Evolutionary conservation across 176 grass and related monocot species (phyloP), one percentile per base, ranked within the genome.

Genomic region (Cenchrus purpureus): DNA sequence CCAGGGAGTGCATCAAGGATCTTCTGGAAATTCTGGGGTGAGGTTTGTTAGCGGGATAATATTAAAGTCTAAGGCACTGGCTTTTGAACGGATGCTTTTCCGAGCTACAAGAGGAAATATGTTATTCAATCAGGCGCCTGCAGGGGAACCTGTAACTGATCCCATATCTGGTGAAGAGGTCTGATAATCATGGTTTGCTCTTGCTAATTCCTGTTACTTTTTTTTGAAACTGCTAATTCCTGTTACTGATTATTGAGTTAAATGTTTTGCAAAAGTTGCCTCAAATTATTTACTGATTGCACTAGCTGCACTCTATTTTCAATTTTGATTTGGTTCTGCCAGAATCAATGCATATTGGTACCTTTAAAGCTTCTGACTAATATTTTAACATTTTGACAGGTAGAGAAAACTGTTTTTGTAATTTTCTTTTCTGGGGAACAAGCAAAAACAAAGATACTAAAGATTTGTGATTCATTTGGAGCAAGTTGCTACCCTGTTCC

Each of bases 401-500:
- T 97, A 71, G 94, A 97, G 86, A 97, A 99, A 90, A 97, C 88
- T 82, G 90, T 99, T 80, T 99, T 99, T 44, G 92, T 99, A 78
- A 84, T 99, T 80, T 99, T 91, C 88, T 97, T 99, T 92, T 99
- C 97, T 54, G 97, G 97, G 74, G 94, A 99, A 54, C 97, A 99
- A 80, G 92, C 97, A 67, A 99, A 81, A 85, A 82, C 76, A 73
- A 99, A 92, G 82, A 94, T 99, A 77, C 72, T 94, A 59, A 99
- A 89, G 87, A 99, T 99, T 79, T 99, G 97, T 72, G 68, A 84
- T 87, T 93, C 97, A 79, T 92, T 94, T 94, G 93, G 94, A 55
- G 94, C 97, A 88, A 99, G 87, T 87, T 99, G 94, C 79, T 99
- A 99, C 86, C 97, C 97, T 88, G 94, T 99, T 83, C 94, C 97